These are phyloP conservation scores for Globisporangium carolinianum DNA, from an alignment of 352 stramenopile species.

Conservation along the genomic window DNA sequence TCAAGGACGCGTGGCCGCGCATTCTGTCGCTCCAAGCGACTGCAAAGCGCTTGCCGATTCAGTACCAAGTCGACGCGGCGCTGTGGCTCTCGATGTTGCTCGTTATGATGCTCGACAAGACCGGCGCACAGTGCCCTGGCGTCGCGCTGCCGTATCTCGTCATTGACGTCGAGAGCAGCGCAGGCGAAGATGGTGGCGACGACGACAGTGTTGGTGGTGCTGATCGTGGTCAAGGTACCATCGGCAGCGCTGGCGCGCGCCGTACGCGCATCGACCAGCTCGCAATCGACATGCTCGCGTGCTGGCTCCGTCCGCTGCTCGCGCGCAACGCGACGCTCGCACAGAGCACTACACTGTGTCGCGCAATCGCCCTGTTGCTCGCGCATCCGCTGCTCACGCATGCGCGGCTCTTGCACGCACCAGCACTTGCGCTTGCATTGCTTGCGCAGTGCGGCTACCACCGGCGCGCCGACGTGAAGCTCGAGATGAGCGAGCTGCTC, in stretches of 20 bases:
- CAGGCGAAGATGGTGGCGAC: slow-evolving; percentile 20
- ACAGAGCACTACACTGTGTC: slow-evolving; percentile 44
- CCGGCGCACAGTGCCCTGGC: slow-evolving; percentile 48
- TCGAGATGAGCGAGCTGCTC: slow-evolving; percentile 56
- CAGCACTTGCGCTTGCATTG: slow-evolving; percentile 39
- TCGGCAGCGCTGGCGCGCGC: slow-evolving; percentile 24
- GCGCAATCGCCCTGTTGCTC: slow-evolving; percentile 59
- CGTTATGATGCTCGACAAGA: slow-evolving; percentile 81
- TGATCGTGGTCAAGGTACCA: neutral
- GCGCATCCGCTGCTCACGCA: slow-evolving; percentile 55
- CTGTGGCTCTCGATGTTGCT: slow-evolving; percentile 71
- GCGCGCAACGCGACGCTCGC: slow-evolving; percentile 37
- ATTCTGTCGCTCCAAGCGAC: slow-evolving; percentile 35
- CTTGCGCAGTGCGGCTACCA: slow-evolving; percentile 58
- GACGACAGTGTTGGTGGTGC: slow-evolving; percentile 27
- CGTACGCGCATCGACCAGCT: slow-evolving; percentile 55
- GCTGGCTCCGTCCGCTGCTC: slow-evolving; percentile 50
- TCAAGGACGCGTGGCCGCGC: slow-evolving; percentile 59
- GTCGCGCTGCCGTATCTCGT: slow-evolving; percentile 64
- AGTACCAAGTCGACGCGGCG: slow-evolving; percentile 51
- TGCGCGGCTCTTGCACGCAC: slow-evolving; percentile 33
- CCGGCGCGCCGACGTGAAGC: slow-evolving; percentile 35
- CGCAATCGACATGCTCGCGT: slow-evolving; percentile 35
- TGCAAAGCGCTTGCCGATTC: slow-evolving; percentile 42
- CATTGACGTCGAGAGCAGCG: slow-evolving; percentile 36